phyloP scores from a whole-genome alignment of 1,139 yeast genomes.

The Tardiomyces blankii region DNA sequence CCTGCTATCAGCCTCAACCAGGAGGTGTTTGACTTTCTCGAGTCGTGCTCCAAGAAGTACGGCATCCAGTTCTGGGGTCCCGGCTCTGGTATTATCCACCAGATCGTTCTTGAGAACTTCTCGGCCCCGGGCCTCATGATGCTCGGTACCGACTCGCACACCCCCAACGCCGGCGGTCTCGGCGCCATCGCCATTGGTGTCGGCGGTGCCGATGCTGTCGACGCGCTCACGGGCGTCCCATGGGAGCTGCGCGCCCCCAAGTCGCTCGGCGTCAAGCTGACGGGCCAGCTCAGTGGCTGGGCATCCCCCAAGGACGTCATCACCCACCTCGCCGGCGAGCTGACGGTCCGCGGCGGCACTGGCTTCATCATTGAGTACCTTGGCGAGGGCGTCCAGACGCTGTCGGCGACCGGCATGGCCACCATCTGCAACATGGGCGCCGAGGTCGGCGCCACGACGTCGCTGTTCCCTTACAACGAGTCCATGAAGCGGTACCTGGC shows the following conservation, averaged over 20 bases:
- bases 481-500: slow-evolving; percentile 72
- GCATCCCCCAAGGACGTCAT: slow-evolving; percentile 93
- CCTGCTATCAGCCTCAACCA: slow-evolving; percentile 73
- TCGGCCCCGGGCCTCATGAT: slow-evolving; percentile 92
- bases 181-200: slow-evolving; percentile 98
- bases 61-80: slow-evolving; percentile 99
- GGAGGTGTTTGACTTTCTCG: slow-evolving; percentile 89
- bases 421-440: slow-evolving; percentile 99
- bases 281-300: slow-evolving; percentile 86
- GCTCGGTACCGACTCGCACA: slow-evolving; percentile 96
- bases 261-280: slow-evolving; percentile 79
- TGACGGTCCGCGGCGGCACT: slow-evolving; percentile 96
- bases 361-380: slow-evolving; percentile 92
- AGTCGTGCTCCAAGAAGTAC: slow-evolving; percentile 81
- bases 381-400: slow-evolving; percentile 79
- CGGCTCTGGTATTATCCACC: slow-evolving; percentile 97
- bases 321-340: slow-evolving; percentile 75
- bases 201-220: slow-evolving; percentile 99
- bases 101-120: slow-evolving; percentile 90
- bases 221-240: slow-evolving; percentile 93
- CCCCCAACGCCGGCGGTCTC: slow-evolving; percentile 96
- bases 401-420: slow-evolving; percentile 98
- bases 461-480: slow-evolving; percentile 89
- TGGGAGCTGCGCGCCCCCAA: slow-evolving; percentile 99
- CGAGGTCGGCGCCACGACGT: slow-evolving; percentile 96